phyloP scores from a whole-genome alignment of 1,139 yeast genomes.

The Schwanniomyces etchellsii region DNA sequence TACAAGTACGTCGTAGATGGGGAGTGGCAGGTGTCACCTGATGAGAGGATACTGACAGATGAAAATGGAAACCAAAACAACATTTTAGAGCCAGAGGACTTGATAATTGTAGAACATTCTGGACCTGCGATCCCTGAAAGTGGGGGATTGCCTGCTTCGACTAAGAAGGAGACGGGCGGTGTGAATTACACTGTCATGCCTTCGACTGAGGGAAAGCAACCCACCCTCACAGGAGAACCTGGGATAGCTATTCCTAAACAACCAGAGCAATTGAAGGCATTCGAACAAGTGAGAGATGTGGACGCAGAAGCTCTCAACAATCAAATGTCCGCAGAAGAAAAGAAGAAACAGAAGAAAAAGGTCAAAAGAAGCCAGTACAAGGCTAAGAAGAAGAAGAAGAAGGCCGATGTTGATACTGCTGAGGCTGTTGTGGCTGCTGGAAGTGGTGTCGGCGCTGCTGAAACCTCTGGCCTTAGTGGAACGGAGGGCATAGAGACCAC shows the following conservation, averaged over 20 bases:
- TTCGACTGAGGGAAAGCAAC: conserved; percentile 41
- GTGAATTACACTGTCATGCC: conserved; percentile 54
- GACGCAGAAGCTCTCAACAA: conserved; percentile 34
- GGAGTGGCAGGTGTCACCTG: conserved; percentile 51
- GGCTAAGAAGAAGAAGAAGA: conserved; percentile 38
- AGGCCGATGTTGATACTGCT: conserved; percentile 35
- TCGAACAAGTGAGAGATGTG: conserved; percentile 27
- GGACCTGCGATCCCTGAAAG: conserved; percentile 55
- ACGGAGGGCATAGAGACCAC: conserved; percentile 3
- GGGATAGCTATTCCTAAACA: conserved; percentile 43
- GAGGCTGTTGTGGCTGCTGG: conserved; percentile 12
- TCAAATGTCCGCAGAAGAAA: conserved; percentile 33
- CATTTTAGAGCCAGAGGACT: conserved; percentile 39
- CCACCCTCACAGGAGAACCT: conserved; percentile 51
- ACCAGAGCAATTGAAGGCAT: conserved; percentile 35
- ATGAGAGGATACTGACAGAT: conserved; percentile 41
- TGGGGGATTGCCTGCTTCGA: conserved; percentile 32
- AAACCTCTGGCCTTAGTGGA: conserved; percentile 1
- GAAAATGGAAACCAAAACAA: conserved; percentile 60
- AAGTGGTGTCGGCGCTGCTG: conserved; percentile 5
- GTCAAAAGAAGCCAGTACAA: conserved; percentile 43
- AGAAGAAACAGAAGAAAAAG: conserved; percentile 43
- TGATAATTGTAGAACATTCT: conserved; percentile 11
- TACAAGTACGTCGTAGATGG: conserved; percentile 78
- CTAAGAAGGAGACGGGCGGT: conserved; percentile 9